Percentiles rank a stretch among this genome's conserved stretches.
Evolutionary conservation across 805 yeast genomes (phyloP).

Genomic region (Ogataea siamensis): DNA sequence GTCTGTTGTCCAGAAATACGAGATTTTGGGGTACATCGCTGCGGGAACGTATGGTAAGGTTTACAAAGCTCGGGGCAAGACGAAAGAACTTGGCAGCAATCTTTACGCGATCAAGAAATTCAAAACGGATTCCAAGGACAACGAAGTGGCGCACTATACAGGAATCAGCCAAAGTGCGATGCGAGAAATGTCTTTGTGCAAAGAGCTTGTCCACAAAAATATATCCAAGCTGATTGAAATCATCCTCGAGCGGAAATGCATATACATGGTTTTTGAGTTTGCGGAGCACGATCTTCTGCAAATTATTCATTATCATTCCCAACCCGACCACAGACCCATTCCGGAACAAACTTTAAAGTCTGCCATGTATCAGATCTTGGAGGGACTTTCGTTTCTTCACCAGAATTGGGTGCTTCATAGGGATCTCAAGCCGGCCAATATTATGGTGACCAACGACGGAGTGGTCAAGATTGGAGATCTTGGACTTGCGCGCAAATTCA

Average conservation of each 20-base stretch:
- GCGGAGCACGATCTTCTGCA: constrained; percentile 96
- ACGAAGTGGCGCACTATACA: constrained; percentile 80
- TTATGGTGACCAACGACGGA: constrained; percentile 89
- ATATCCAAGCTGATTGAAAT: constrained; percentile 79
- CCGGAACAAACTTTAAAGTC: constrained; percentile 80
- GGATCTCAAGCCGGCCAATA: constrained; percentile 96
- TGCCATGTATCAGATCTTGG: constrained; percentile 86
- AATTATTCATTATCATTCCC: constrained; percentile 91
- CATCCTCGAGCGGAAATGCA: constrained; percentile 80
- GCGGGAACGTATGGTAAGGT: constrained; percentile 98
- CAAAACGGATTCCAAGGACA: constrained; percentile 87
- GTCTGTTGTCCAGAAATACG: constrained; percentile 81
- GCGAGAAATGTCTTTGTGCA: constrained; percentile 91
- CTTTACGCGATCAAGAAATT: constrained; percentile 91
- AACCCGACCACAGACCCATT: constrained; percentile 76
- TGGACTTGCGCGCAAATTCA: constrained; percentile 86
- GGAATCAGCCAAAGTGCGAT: constrained; percentile 96
- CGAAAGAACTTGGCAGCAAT: constrained; percentile 26
- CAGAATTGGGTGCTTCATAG: constrained; percentile 96
- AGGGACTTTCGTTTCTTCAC: constrained; percentile 88
- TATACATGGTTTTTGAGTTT: constrained; percentile 92
- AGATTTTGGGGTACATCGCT: constrained; percentile 91
- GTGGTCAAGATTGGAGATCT: constrained; percentile 94
- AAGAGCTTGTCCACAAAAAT: constrained; percentile 80
- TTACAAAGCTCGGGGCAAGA: constrained; percentile 71